Evolutionary conservation across 2,329 filamentous ascomycete species (phyloP).

Genomic region (Venturia effusa): DNA sequence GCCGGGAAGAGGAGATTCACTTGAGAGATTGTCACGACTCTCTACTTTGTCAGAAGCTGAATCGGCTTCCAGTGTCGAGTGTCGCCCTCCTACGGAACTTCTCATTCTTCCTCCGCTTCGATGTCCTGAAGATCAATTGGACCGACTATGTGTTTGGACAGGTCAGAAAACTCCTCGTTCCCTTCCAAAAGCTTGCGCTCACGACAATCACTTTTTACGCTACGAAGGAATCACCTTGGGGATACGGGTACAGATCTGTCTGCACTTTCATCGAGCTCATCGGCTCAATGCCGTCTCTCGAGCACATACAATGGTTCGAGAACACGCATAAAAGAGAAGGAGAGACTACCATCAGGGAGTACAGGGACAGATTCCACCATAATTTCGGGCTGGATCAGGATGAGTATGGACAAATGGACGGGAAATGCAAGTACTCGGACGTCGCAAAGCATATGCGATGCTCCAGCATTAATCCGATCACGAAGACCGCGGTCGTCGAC

Average conservation of each 20-base stretch:
- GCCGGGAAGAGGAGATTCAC: background rate
- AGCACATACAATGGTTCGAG: background rate
- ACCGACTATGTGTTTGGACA: slow-evolving; percentile 3
- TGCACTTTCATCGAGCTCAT: background rate
- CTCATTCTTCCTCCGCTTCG: background rate
- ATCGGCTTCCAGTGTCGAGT: background rate
- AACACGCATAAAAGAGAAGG: background rate
- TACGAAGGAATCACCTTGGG: background rate
- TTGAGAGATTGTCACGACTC: background rate
- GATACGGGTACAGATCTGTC: background rate
- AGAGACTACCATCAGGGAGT: background rate
- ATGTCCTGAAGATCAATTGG: slow-evolving; percentile 5
- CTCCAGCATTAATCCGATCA: background rate
- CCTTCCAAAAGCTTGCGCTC: background rate
- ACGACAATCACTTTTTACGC: slow-evolving; percentile 1
- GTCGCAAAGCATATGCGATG: background rate
- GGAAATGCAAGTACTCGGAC: background rate
- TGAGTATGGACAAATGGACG: background rate
- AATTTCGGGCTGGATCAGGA: background rate
- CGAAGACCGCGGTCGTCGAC: background rate
- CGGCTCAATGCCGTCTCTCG: background rate
- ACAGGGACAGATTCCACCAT: background rate
- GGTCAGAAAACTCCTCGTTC: background rate
- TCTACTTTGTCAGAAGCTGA: background rate
- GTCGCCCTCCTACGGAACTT: background rate